Evolutionary conservation across 1,284 basidiomycete genomes (phyloP).

Genomic region (Tetrapyrgos nigripes): DNA sequence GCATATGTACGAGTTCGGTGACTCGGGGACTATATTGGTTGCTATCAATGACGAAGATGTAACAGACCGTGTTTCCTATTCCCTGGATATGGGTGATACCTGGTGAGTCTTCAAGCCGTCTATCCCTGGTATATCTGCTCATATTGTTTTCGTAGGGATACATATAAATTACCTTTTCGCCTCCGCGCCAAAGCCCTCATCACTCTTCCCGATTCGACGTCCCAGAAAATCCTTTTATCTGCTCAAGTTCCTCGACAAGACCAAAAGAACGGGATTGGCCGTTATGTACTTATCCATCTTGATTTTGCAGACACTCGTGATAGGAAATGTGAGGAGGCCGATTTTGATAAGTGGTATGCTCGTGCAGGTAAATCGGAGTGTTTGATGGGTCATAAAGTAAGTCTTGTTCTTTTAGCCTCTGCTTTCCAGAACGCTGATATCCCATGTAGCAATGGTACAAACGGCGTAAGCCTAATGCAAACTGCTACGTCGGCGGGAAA

Average conservation of each 20-base stretch:
- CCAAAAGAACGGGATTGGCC: slow-evolving; percentile 57
- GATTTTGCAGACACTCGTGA: slow-evolving; percentile 82
- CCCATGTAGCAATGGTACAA: slow-evolving; percentile 88
- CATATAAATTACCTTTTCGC: slow-evolving; percentile 73
- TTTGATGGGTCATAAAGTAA: slow-evolving; percentile 93
- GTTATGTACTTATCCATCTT: slow-evolving; percentile 79
- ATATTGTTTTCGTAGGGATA: slow-evolving; percentile 57
- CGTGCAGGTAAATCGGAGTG: slow-evolving; percentile 74
- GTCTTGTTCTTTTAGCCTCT: neutral
- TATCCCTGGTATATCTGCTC: neutral
- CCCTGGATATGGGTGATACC: slow-evolving; percentile 82
- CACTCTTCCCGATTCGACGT: slow-evolving; percentile 91
- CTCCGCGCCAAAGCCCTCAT: slow-evolving; percentile 79
- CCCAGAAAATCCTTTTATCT: slow-evolving; percentile 90
- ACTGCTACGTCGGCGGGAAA: slow-evolving; percentile 95
- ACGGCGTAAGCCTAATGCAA: slow-evolving; percentile 82
- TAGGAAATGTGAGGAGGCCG: slow-evolving; percentile 74
- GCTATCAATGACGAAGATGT: slow-evolving; percentile 87
- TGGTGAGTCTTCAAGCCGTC: slow-evolving; percentile 64
- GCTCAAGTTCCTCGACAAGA: slow-evolving; percentile 78
- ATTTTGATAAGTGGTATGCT: slow-evolving; percentile 93
- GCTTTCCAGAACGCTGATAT: neutral
- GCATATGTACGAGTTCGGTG: slow-evolving; percentile 96
- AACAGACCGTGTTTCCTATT: slow-evolving; percentile 79
- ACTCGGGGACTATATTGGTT: slow-evolving; percentile 85